Base-by-base conservation (phyloP, 2,329 filamentous ascomycete genomes). In the Neophaeococcomyces aloes region DNA sequence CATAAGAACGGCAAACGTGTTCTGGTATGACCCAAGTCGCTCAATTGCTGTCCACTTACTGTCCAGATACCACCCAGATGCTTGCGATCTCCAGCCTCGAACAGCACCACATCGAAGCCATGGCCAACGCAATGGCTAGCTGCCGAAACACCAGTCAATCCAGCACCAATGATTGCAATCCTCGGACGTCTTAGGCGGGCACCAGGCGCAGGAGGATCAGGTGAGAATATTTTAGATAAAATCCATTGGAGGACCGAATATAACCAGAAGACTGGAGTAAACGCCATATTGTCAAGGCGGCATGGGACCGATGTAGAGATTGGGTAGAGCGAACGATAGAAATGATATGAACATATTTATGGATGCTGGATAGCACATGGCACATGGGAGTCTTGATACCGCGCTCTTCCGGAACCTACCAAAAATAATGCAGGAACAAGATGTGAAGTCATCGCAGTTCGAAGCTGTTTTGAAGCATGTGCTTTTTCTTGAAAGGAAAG, bases 61-160 rank as follows among this genome's bases (percentile, higher is more conserved):
- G 78, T 85, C 84, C 85, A 89, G 27, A 89, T 89, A 0, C 85
- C 85, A 13, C 84, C 84, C 0, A 93, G 61, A 18, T 76, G 70
- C 13, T 83, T 72, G 50, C 78, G 69, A 3, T 70, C 62, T 1
- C 82, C 81, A 6, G 77, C 75, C 59, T 93, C 86, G 52, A 93
- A 93, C 30, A 93, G 75, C 15, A 75, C 72, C 5, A 86, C 81
- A 49, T 91, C 83, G 53, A 89, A 89, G 34, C 85, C 85, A 75
- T 91, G 83, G 1, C 86, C 86, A 29, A 88, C 77, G 57, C 83
- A 87, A 59, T 93, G 86, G 1, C 83, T 78, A 0, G 86, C 86
- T 6, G 84, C 78, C 1, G 84, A 85, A 2, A 91, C 78, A 30
- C 76, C 75, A 3, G 86, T 91, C 43, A 93, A 69, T 1, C 81